Percentiles rank a stretch among this genome's conserved stretches.
These are phyloP conservation scores for Liriodendron chinense DNA, from an alignment of 164 flowering plant genomes.

Conservation along the genomic window DNA sequence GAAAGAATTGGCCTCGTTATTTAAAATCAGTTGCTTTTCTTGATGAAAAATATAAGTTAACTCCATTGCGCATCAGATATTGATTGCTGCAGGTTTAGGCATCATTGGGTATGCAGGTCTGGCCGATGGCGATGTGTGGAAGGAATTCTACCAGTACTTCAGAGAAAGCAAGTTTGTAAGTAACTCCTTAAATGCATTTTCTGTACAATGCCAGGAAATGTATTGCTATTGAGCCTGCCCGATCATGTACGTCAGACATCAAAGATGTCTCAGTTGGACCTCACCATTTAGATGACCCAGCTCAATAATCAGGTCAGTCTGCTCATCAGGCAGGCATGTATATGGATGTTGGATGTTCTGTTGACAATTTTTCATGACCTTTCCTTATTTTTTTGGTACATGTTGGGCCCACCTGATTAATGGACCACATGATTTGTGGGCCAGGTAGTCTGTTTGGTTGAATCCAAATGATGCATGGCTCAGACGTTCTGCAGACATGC, in stretches of 20 bases:
- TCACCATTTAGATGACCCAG: too few relatives aligned
- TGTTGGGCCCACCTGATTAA: background rate
- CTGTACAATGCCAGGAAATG: background rate
- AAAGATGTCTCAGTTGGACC: too few relatives aligned
- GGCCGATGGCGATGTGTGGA: slow-evolving; percentile 65
- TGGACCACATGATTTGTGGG: background rate
- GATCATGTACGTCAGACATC: background rate
- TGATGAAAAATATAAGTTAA: slow-evolving; percentile 7
- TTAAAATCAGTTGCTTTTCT: background rate
- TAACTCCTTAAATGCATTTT: background rate
- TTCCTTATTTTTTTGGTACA: background rate
- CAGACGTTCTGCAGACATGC: too few relatives aligned
- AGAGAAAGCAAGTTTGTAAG: slow-evolving; percentile 91
- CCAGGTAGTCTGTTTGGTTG: too few relatives aligned
- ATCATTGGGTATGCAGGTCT: slow-evolving; percentile 57
- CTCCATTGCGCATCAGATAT: slow-evolving; percentile 41
- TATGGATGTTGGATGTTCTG: too few relatives aligned
- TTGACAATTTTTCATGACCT: background rate
- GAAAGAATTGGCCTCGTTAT: background rate
- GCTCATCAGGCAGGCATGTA: too few relatives aligned
- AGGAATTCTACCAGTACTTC: slow-evolving; percentile 81
- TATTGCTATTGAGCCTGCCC: background rate
- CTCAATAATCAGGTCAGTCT: too few relatives aligned
- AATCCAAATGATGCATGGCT: too few relatives aligned
- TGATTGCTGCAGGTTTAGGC: slow-evolving; percentile 71